Base-by-base conservation (phyloP, 78 protist genomes). In the Cavenderia fasciculata region DNA sequence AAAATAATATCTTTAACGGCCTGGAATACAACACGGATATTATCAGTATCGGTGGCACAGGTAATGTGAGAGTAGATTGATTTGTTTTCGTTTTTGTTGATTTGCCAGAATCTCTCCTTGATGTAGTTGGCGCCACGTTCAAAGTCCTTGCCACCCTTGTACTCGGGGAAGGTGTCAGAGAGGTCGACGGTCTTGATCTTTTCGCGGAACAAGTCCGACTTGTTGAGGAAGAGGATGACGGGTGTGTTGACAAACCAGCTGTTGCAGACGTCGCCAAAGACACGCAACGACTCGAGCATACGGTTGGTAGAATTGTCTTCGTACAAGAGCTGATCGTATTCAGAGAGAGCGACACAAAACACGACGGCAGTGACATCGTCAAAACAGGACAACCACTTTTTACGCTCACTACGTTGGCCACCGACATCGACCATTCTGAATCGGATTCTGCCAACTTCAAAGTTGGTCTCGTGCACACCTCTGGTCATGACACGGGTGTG, bases 321-420 rank as follows among this genome's bases (percentile, higher is more conserved):
- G 74, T 82, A 92, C 51, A 95, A 66, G 29, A 49, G 41, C 57
- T 82, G 89, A 66, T 85, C 94, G 56, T 89, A 90, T n/a, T 78
- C 97, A 0, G 65, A 62, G n/a, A 94, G 66, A 12, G 96, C 84
- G 34, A 88, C 93, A 49, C 87, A 73, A 31, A 94, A 96, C 34
- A 96, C 87, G 25, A 96, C 85, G 10, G 95, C 97, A n/a, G 95
- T 96, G 54, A 96, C 95, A 49, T 86, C 97, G 19, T 92, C 92
- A 54, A 95, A 95, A 59, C 97, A 95, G 47, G 95, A 95, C 74
- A 96, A 90, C 98, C 98, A 96, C 82, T 96, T 96, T 61, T 73
- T 93, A 36, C 98, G 68, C 86, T 96, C 97, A 40, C 90, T 92
- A 33, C 97, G 85, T 90, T 96, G 98, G 25, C 98, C 98, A 56